Percentiles rank a stretch among this genome's conserved stretches.
phyloP scores from a whole-genome alignment of 2,329 filamentous ascomycete species.

The Didymella pomorum region DNA sequence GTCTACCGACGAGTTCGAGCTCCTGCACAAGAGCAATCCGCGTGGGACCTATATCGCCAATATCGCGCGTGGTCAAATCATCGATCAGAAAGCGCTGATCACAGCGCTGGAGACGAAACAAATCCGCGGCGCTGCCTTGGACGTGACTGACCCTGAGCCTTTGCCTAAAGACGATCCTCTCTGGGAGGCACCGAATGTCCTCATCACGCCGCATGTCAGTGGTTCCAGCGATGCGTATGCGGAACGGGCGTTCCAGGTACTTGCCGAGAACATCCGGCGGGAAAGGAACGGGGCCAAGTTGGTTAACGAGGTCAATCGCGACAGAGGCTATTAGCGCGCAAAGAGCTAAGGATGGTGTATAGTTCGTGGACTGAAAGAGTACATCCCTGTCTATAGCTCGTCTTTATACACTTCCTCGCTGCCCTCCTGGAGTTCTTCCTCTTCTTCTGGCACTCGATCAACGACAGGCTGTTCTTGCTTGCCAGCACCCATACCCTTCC shows the following conservation, averaged over 20 bases:
- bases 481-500: slow-evolving; percentile 57
- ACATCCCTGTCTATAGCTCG: slow-evolving; percentile 41
- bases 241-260: slow-evolving; percentile 64
- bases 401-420: slow-evolving; percentile 54
- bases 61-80: slow-evolving; percentile 71
- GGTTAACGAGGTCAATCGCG: slow-evolving; percentile 68
- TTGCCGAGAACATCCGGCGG: slow-evolving; percentile 65
- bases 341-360: not conserved
- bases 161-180: slow-evolving; percentile 72
- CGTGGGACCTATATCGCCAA: slow-evolving; percentile 71
- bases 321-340: slow-evolving; percentile 64
- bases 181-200: slow-evolving; percentile 73
- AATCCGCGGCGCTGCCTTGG: slow-evolving; percentile 73
- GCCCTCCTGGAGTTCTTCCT: slow-evolving; percentile 42
- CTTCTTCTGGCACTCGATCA: slow-evolving; percentile 26
- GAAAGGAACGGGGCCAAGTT: slow-evolving; percentile 62
- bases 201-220: slow-evolving; percentile 73
- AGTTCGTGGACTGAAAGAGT: not conserved
- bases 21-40: slow-evolving; percentile 58
- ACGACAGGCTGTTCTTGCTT: slow-evolving; percentile 22
- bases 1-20: slow-evolving; percentile 61
- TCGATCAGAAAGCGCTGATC: slow-evolving; percentile 70
- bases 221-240: slow-evolving; percentile 63
- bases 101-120: slow-evolving; percentile 65
- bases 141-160: slow-evolving; percentile 83